Conservation (phyloP, 768 basidiomycete species). For the Kwoniella heveanensis region DNA sequence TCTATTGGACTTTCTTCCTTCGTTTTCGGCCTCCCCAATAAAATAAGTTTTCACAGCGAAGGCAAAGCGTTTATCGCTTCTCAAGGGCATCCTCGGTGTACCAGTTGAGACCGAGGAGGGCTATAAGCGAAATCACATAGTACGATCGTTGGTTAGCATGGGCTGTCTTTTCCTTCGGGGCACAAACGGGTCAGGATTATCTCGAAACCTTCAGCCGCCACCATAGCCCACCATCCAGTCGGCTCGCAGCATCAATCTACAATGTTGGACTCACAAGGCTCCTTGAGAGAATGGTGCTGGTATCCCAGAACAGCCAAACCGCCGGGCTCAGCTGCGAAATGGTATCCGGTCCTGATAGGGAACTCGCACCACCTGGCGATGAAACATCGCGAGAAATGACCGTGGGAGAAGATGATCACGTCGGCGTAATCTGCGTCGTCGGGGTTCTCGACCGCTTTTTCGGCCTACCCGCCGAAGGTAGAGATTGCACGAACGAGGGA, state of each 20-base stretch:
- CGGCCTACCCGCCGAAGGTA: slow-evolving; percentile 29
- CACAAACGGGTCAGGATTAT: no score
- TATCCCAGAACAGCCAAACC: slow-evolving; percentile 81
- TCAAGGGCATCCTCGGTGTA: slow-evolving; percentile 50
- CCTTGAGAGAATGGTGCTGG: slow-evolving; percentile 75
- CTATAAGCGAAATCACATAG: slow-evolving; percentile 11
- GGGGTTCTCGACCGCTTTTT: slow-evolving; percentile 29
- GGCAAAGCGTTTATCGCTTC: slow-evolving; percentile 5
- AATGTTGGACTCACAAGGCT: slow-evolving; percentile 60
- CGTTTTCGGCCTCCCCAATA: no score
- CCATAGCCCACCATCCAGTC: no score
- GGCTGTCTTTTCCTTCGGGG: no score
- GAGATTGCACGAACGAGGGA: background rate
- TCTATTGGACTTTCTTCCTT: background rate
- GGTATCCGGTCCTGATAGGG: slow-evolving; percentile 59
- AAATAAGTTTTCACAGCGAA: no score
- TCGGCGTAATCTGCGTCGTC: slow-evolving; percentile 59
- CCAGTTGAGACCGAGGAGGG: slow-evolving; percentile 55
- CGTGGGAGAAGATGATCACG: slow-evolving; percentile 87
- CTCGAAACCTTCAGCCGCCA: no score
- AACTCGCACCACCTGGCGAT: slow-evolving; percentile 81
- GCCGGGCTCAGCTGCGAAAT: slow-evolving; percentile 82
- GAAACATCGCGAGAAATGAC: slow-evolving; percentile 65
- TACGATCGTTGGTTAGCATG: background rate
- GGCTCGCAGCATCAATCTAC: no score